Evolutionary conservation across 352 stramenopile species (phyloP).

Genomic region (Phytophthora pluvialis): DNA sequence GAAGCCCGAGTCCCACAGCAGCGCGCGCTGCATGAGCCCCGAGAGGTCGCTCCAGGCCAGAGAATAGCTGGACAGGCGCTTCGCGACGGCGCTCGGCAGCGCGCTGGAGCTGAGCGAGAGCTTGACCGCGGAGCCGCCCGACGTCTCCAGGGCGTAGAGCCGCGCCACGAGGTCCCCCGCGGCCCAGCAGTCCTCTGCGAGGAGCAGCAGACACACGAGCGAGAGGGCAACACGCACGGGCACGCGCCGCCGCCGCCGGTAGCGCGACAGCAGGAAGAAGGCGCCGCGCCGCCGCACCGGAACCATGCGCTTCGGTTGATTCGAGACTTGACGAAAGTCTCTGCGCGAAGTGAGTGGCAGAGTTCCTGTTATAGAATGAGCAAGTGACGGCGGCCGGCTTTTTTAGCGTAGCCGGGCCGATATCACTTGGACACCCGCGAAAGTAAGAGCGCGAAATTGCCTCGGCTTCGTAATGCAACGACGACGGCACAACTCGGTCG

Average conservation of each 20-base stretch:
- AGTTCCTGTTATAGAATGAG: conserved; percentile 31
- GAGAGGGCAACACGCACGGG: conserved; percentile 1
- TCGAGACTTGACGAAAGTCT: conserved; percentile 9
- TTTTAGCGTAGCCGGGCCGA: conserved; percentile 13
- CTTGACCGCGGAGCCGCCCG: conserved; percentile 26
- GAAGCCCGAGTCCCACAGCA: conserved; percentile 77
- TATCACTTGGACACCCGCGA: conserved; percentile 16
- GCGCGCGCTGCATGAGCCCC: conserved; percentile 67
- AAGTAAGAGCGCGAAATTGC: conserved; percentile 8
- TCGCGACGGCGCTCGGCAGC: conserved; percentile 41
- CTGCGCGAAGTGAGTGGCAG: conserved; percentile 29
- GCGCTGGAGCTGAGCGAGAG: conserved; percentile 43
- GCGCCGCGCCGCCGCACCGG: conserved; percentile 36
- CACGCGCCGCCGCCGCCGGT: conserved; percentile 13
- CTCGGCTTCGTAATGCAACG: background rate
- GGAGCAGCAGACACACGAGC: conserved; percentile 27
- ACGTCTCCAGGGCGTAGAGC: conserved; percentile 50
- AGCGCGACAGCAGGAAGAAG: conserved; percentile 40
- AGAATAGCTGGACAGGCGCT: conserved; percentile 35
- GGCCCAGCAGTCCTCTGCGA: conserved; percentile 10
- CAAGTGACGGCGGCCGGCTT: conserved; percentile 22
- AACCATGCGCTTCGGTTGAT: conserved; percentile 23
- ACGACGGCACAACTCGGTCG: background rate
- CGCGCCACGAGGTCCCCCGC: conserved; percentile 60
- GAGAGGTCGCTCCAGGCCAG: conserved; percentile 53